Base-by-base conservation (phyloP, 768 basidiomycete genomes). In the Sporobolomyces roseus region DNA sequence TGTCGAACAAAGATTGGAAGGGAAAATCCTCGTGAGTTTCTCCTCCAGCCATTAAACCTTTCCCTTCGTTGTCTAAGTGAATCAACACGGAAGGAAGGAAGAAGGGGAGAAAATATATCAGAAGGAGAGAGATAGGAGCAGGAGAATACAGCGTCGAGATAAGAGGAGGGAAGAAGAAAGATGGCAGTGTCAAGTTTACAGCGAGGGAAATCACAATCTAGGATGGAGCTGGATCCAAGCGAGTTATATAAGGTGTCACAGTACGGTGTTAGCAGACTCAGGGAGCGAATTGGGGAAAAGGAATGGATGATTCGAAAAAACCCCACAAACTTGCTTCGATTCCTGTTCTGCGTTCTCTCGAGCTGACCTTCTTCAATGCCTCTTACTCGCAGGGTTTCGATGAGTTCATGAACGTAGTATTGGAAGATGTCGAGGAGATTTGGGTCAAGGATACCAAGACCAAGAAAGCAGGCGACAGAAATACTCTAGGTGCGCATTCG, bases 401-500 rank as follows among this genome's bases (percentile, higher is more conserved):
- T 78, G 94, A 99, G 79, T 99, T 97, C 81, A 99, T 99, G 94
- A 99, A 99, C 77, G 81, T 99, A 35, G 90, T 97, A 41, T 81
- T 99, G 29, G 94, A 99, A 74, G 90, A 96, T 55, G 91, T 93
- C 50, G 84, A 85, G 59, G 94, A 99, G 79, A 87, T 96, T 16
- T 94, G 86, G 76, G 86, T 93, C 36, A 71, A 75, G 56, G 75
- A 75, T 38, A 74, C 74, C 16, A 78, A 79, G 68, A 71, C 80
- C 55, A 91, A 92, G 78, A 91, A 91, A 68, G 87, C 85, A 61
- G 90, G 93, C 80, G 89, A 91, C 51, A 83, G 88, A 75, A 81
- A 86, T 79, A 86, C 91, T 70, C 82, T 98, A 46, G 93, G 93
- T 92, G 72, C n/a, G n/a, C 63, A 85, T 79, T 30, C 14, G 38